phyloP scores from a whole-genome alignment of 2,329 filamentous ascomycete genomes.

The Rhinocladiella similis region DNA sequence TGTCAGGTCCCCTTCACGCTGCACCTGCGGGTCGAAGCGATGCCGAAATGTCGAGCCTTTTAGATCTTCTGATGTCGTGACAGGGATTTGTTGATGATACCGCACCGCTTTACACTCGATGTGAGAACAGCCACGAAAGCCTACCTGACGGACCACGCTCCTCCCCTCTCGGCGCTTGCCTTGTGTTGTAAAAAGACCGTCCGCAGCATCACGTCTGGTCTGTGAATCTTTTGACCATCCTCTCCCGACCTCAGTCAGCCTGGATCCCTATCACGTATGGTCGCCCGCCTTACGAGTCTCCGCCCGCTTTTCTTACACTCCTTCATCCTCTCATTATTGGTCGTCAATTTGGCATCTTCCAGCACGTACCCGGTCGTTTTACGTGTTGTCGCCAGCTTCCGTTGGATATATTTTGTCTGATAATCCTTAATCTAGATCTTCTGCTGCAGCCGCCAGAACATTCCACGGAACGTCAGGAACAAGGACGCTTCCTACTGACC shows the following conservation, averaged over 20 bases:
- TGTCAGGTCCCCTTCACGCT: not conserved
- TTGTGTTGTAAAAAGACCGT: no score
- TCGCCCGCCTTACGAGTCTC: not conserved
- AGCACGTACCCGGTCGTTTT: conserved; percentile 3
- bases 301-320: conserved; percentile 10
- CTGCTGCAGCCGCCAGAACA: not conserved
- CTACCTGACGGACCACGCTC: no score
- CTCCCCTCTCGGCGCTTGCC: no score
- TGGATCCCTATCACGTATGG: not conserved
- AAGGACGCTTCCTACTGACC: conserved; percentile 1
- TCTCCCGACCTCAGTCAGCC: not conserved
- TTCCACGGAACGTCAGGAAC: not conserved
- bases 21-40: conserved; percentile 23
- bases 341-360: not conserved
- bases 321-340: conserved; percentile 9
- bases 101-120: not conserved
- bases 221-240: not conserved
- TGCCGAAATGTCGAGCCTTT: conserved; percentile 13
- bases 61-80: conserved; percentile 13
- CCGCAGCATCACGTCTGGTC: no score
- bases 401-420: not conserved
- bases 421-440: conserved; percentile 10
- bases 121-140: no score
- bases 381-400: conserved; percentile 3
- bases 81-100: not conserved